phyloP scores from a whole-genome alignment of 257 asterid genomes.

The Asclepias syriaca region DNA sequence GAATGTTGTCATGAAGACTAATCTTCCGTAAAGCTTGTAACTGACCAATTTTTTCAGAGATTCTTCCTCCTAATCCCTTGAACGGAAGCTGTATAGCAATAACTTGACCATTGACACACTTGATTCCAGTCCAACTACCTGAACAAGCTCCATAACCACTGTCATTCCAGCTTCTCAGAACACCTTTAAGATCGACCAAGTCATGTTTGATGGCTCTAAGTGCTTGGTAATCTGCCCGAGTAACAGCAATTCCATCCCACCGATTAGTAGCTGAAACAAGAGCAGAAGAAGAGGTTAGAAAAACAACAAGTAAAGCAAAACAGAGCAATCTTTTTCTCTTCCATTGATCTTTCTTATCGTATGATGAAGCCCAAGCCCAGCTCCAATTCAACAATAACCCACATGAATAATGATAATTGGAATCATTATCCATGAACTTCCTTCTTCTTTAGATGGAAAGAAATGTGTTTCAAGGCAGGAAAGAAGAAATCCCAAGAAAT shows the following conservation, averaged over 20 bases:
- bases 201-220: constrained; percentile 40
- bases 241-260: constrained; percentile 43
- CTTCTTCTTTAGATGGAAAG: not conserved
- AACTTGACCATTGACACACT: constrained; percentile 65
- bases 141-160: constrained; percentile 57
- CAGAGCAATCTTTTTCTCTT: constrained; percentile 10
- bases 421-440: constrained; percentile 14
- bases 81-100: constrained; percentile 68
- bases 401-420: not conserved
- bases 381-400: not conserved
- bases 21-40: constrained; percentile 66
- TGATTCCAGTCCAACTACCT: constrained; percentile 74
- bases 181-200: constrained; percentile 45
- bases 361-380: constrained; percentile 17
- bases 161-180: constrained; percentile 66
- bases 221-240: constrained; percentile 43
- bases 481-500: too few relatives aligned
- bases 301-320: constrained; percentile 26
- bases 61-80: constrained; percentile 63
- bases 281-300: constrained; percentile 1
- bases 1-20: constrained; percentile 73
- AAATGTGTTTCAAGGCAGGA: not conserved
- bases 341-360: constrained; percentile 21
- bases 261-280: constrained; percentile 29
- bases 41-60: constrained; percentile 67